These are phyloP conservation scores for Oryza brachyantha DNA, from an alignment of 176 grass and related monocot species.

Conservation along the genomic window DNA sequence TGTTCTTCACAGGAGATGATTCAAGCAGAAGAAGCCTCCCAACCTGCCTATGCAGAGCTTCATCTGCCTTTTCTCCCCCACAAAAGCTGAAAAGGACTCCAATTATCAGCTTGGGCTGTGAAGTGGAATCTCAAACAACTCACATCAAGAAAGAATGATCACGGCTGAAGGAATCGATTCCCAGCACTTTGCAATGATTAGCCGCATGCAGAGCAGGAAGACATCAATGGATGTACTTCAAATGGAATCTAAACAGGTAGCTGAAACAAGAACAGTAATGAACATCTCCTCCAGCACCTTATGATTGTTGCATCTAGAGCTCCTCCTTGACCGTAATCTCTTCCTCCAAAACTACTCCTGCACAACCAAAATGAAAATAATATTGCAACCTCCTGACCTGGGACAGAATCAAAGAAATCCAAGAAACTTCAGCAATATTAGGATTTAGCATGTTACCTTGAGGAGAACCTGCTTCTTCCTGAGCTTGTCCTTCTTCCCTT, in stretches of 20 bases:
- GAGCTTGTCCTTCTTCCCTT: not conserved
- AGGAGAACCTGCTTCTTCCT: constrained; percentile 9
- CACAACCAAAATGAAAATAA: not conserved
- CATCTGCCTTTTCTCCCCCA: constrained; percentile 8
- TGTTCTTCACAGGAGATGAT: constrained; percentile 21
- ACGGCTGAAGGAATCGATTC: constrained; percentile 41
- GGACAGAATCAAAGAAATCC: not conserved
- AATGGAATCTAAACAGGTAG: constrained; percentile 7
- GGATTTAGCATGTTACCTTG: constrained; percentile 19
- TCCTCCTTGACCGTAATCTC: not conserved
- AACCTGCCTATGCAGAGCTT: constrained; percentile 10
- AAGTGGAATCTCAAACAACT: constrained; percentile 37
- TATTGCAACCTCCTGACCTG: not conserved
- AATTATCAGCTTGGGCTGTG: constrained; percentile 25
- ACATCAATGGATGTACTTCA: constrained; percentile 7
- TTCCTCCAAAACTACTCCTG: not conserved
- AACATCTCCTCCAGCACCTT: constrained; percentile 28
- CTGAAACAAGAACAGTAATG: not conserved
- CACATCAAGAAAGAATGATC: constrained; percentile 44
- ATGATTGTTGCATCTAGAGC: not conserved
- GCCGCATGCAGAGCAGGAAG: constrained; percentile 1
- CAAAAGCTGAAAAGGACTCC: constrained; percentile 6
- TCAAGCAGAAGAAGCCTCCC: constrained; percentile 18
- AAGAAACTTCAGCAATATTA: not conserved
- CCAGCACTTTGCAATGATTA: constrained; percentile 37